These are phyloP conservation scores for Alternaria gansuensis DNA, from an alignment of 2,329 filamentous ascomycete species.

Conservation along the genomic window DNA sequence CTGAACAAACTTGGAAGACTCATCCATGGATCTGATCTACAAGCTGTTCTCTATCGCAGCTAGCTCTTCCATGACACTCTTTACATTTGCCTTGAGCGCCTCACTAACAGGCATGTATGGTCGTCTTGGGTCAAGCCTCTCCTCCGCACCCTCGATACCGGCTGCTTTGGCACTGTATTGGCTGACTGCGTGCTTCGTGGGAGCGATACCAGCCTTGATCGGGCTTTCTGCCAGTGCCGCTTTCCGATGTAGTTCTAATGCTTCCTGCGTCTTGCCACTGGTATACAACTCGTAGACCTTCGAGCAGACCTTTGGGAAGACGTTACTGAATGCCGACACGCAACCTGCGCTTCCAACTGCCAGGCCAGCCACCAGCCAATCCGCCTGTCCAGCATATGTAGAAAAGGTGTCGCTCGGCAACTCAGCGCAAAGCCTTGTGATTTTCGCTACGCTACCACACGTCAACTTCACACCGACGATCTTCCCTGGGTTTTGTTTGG, in stretches of 20 bases:
- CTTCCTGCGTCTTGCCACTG: conserved; percentile 65
- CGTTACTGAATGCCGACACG: conserved; percentile 66
- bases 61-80: conserved; percentile 36
- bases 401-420: conserved; percentile 67
- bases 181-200: conserved; percentile 73
- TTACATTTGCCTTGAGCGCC: conserved; percentile 36
- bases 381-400: conserved; percentile 75
- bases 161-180: conserved; percentile 69
- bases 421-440: conserved; percentile 67
- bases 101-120: conserved; percentile 44
- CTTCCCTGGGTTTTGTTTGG: conserved; percentile 63
- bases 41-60: conserved; percentile 38
- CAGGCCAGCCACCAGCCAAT: conserved; percentile 70
- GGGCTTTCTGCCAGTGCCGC: conserved; percentile 72
- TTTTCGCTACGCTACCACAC: conserved; percentile 77
- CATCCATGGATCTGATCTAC: conserved; percentile 3
- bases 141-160: conserved; percentile 53
- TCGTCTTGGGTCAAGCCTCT: conserved; percentile 39
- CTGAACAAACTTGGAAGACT: neutral
- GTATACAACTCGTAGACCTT: conserved; percentile 69
- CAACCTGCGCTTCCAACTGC: conserved; percentile 64
- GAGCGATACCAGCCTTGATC: conserved; percentile 72
- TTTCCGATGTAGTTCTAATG: conserved; percentile 67
- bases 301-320: conserved; percentile 65
- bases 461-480: conserved; percentile 77